Percentiles rank a stretch among this genome's conserved stretches.
Evolutionary conservation across 1,284 basidiomycete genomes (phyloP).

Genomic region (Ganoderma lingzhi): DNA sequence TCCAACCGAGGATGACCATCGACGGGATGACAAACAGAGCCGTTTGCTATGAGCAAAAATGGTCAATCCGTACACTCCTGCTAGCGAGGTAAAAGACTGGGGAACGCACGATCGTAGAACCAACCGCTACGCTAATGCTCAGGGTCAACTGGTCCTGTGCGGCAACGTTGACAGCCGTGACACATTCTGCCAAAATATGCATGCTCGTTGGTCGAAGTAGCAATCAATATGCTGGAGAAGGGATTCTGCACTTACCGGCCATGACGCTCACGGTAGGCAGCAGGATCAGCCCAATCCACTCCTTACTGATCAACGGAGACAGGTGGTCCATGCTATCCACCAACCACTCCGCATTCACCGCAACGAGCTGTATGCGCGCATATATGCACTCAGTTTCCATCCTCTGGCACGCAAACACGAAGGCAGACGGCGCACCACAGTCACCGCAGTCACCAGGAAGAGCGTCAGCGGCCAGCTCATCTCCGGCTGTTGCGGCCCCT

Average conservation of each 20-base stretch:
- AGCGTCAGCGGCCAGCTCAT: slow-evolving; percentile 70
- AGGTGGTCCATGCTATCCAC: slow-evolving; percentile 81
- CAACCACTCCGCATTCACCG: slow-evolving; percentile 83
- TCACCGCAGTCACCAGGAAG: slow-evolving; percentile 64
- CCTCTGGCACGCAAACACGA: not conserved
- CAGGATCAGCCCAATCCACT: slow-evolving; percentile 88
- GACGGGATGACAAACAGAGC: slow-evolving; percentile 89
- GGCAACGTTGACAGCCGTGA: slow-evolving; percentile 86
- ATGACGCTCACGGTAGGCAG: slow-evolving; percentile 87
- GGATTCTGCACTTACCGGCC: slow-evolving; percentile 55
- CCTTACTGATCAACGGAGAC: slow-evolving; percentile 69
- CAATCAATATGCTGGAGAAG: not conserved
- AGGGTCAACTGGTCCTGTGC: slow-evolving; percentile 80
- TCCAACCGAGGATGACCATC: slow-evolving; percentile 73
- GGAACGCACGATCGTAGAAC: slow-evolving; percentile 80
- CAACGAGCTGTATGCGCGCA: slow-evolving; percentile 54
- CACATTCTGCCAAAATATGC: slow-evolving; percentile 53
- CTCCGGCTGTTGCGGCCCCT: slow-evolving; percentile 39
- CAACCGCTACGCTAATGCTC: slow-evolving; percentile 87
- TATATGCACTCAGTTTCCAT: not conserved
- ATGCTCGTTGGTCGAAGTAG: not conserved
- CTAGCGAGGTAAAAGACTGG: slow-evolving; percentile 5
- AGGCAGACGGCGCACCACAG: slow-evolving; percentile 57
- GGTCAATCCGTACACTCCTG: not conserved
- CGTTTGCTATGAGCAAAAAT: slow-evolving; percentile 74